Evolutionary conservation across 495 filamentous ascomycete species (phyloP).

Genomic region (Sabuloglossum arenarium): DNA sequence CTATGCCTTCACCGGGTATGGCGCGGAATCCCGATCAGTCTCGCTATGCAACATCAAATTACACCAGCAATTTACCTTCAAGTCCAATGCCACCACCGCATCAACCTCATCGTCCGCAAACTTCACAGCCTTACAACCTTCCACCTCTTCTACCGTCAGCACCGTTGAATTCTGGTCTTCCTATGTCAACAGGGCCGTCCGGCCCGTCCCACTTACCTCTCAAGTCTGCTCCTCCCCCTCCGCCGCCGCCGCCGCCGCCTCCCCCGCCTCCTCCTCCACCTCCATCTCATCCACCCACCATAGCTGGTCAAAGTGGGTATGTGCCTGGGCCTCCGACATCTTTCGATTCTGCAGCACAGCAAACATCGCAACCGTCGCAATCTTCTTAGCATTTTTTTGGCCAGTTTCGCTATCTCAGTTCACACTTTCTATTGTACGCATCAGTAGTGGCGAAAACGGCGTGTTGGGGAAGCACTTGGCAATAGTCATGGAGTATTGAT

Average conservation of each 20-base stretch:
- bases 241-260: neutral
- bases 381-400: neutral
- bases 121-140: neutral
- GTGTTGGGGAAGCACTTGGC: neutral
- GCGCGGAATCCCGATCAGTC: neutral
- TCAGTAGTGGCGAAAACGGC: neutral
- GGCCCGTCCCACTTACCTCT: neutral
- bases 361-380: slow-evolving; percentile 1
- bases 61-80: neutral
- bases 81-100: neutral
- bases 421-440: neutral
- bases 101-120: neutral
- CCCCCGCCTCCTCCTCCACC: neutral
- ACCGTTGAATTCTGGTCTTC: neutral
- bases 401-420: neutral
- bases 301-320: neutral
- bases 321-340: neutral
- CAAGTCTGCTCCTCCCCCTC: neutral
- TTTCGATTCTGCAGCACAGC: slow-evolving; percentile 1
- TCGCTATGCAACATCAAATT: neutral
- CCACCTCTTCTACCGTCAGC: neutral
- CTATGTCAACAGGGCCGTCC: neutral
- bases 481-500: neutral
- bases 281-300: neutral
- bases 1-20: neutral